Evolutionary conservation across 1,284 basidiomycete genomes (phyloP).

Genomic region (Fomes fomentarius): DNA sequence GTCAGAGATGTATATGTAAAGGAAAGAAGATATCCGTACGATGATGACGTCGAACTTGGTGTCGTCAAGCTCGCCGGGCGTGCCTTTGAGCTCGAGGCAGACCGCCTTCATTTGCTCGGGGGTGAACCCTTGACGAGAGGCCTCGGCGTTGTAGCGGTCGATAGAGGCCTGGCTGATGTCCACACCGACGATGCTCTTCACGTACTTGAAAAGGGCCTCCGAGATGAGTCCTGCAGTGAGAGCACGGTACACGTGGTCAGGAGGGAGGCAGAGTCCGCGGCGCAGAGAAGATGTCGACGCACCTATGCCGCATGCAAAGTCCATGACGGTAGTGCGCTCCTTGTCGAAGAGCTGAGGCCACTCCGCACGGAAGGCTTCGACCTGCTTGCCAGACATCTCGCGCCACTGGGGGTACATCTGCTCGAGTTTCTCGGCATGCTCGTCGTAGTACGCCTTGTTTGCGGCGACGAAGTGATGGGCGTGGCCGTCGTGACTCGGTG

Average conservation of each 20-base stretch:
- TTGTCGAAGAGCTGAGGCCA: constrained; percentile 52
- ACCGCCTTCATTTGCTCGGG: constrained; percentile 63
- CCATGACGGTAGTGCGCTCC: constrained; percentile 59
- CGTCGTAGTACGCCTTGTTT: constrained; percentile 39
- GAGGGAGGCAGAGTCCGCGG: background rate
- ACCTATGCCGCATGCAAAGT: constrained; percentile 76
- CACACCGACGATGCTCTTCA: constrained; percentile 65
- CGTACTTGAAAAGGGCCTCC: constrained; percentile 49
- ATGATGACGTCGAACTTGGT: constrained; percentile 65
- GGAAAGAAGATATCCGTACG: constrained; percentile 39
- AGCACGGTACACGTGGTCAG: background rate
- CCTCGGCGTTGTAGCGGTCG: constrained; percentile 61
- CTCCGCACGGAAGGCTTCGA: constrained; percentile 43
- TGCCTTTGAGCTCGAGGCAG: constrained; percentile 49
- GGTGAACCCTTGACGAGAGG: constrained; percentile 57
- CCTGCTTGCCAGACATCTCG: constrained; percentile 38
- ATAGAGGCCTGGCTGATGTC: constrained; percentile 70
- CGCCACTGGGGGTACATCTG: constrained; percentile 31
- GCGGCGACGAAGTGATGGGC: constrained; percentile 25
- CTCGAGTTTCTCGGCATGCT: constrained; percentile 24
- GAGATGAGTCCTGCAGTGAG: constrained; percentile 2
- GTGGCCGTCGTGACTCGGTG: background rate
- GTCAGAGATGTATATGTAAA: background rate
- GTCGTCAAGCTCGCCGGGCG: constrained; percentile 50
- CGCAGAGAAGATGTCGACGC: constrained; percentile 15